Evolutionary conservation across 805 yeast species (phyloP).

Genomic region (Yarrowia divulgata): DNA sequence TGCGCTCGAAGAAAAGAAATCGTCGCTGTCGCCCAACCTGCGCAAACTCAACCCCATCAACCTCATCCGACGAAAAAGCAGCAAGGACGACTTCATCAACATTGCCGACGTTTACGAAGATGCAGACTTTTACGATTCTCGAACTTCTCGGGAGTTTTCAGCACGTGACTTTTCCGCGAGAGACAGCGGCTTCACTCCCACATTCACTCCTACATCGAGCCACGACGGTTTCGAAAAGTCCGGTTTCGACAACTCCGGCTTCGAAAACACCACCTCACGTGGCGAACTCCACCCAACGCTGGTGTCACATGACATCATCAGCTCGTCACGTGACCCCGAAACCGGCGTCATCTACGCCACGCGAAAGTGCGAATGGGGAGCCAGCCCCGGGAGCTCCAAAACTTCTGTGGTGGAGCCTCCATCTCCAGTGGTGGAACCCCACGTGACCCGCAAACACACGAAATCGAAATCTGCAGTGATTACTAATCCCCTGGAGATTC

Average conservation of each 20-base stretch:
- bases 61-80: slow-evolving; percentile 10
- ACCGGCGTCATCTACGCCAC: slow-evolving; percentile 34
- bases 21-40: slow-evolving; percentile 40
- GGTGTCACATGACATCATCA: slow-evolving; percentile 24
- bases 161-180: slow-evolving; percentile 5
- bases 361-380: slow-evolving; percentile 23
- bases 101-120: slow-evolving; percentile 28
- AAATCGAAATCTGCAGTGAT: neutral
- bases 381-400: neutral
- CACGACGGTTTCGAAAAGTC: too few relatives aligned
- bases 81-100: slow-evolving; percentile 10
- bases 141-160: neutral
- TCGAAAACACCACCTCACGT: too few relatives aligned
- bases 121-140: neutral
- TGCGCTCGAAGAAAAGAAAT: slow-evolving; percentile 13
- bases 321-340: slow-evolving; percentile 23
- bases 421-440: neutral
- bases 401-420: neutral
- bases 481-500: slow-evolving; percentile 5
- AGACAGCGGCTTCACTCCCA: neutral
- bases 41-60: slow-evolving; percentile 26
- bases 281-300: slow-evolving; percentile 10
- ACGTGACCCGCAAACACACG: neutral
- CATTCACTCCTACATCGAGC: neutral
- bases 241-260: neutral